Evolutionary conservation across 192 early-diverging fungal genomes (phyloP), one percentile per base, ranked within the genome.

Genomic region (Coemansia sp.): DNA sequence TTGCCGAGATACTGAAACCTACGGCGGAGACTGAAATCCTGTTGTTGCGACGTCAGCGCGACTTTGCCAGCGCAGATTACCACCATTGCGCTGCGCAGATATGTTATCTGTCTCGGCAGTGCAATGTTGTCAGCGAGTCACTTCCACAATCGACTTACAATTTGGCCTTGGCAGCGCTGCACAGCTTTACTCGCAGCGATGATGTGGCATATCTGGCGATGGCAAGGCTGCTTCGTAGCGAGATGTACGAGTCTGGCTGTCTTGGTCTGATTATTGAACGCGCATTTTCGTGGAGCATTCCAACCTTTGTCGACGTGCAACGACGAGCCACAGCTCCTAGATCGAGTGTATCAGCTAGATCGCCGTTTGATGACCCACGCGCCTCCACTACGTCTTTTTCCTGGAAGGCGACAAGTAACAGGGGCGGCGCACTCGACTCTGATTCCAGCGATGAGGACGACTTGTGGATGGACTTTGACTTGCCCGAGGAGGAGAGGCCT

Each of bases 391-490:
- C 38, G 11, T 26, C 21, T 3, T 30, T 35, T 4, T 61, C 4
- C 4, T 44, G 38, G 17, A 35, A 9, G 38, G 52, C 39, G 49
- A 49, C 35, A 32, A 21, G 19, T 1, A 67, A 11, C 23, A 37
- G 49, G n/a, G 11, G 47, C 16, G 14, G 57, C 21, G 37, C 23
- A 52, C 16, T 37, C 3, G 61, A n/a, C 30, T 38, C n/a, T 16
- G 17, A 47, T 58, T 11, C 13, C 44, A 67, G 65, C 28, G 60
- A 63, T 8, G n/a, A n/a, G 6, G 68, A 66, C 13, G 79, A 76
- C 52, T 62, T 68, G 70, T 83, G 80, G 80, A 77, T 83, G 76
- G 73, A 75, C 35, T 78, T 83, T 73, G 76, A 83, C 32, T 43
- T 83, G 52, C 80, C 76, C 0, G 80, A 78, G 14, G 76, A 78